phyloP scores from a whole-genome alignment of 2,329 filamentous ascomycete species.

The Ceratocystis variospora region DNA sequence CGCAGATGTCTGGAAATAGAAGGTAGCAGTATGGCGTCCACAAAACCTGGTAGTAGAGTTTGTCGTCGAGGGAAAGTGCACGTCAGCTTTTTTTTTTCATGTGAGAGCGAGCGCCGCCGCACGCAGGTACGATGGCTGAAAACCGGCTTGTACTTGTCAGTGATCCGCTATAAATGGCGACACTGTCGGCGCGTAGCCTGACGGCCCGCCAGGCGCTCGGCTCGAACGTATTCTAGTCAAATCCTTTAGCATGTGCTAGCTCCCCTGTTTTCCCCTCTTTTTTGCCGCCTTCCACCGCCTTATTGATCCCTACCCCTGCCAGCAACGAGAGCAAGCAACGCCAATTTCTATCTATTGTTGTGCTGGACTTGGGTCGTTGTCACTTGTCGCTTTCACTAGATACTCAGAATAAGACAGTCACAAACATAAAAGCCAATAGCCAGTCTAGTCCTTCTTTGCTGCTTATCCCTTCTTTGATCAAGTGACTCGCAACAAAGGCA shows the following conservation, averaged over 20 bases:
- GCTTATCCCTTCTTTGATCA: too few species aligned
- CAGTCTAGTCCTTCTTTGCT: not conserved
- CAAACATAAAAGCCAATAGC: not conserved
- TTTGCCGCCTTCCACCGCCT: slow-evolving; percentile 4
- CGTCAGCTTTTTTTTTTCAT: not conserved
- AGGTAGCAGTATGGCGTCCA: not conserved
- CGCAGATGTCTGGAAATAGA: not conserved
- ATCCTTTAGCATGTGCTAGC: not conserved
- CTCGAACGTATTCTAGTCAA: not conserved
- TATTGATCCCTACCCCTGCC: not conserved
- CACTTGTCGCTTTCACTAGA: not conserved
- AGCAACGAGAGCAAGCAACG: not conserved
- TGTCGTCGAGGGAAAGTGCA: not conserved
- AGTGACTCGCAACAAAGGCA: too few species aligned
- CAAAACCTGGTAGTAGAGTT: not conserved
- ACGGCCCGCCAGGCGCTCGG: not conserved
- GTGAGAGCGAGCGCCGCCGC: not conserved
- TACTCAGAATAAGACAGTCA: not conserved
- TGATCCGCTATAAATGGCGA: too few species aligned
- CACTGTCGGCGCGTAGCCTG: not conserved
- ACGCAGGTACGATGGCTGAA: not conserved
- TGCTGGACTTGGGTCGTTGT: not conserved
- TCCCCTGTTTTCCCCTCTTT: slow-evolving; percentile 1
- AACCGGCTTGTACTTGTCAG: not conserved
- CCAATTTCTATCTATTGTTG: not conserved